A percentile compares a stretch with the other conserved stretches of the same genome.
These are phyloP conservation scores for Clarireedia homoeocarpa DNA, from an alignment of 2,329 filamentous ascomycete species.

Conservation along the genomic window DNA sequence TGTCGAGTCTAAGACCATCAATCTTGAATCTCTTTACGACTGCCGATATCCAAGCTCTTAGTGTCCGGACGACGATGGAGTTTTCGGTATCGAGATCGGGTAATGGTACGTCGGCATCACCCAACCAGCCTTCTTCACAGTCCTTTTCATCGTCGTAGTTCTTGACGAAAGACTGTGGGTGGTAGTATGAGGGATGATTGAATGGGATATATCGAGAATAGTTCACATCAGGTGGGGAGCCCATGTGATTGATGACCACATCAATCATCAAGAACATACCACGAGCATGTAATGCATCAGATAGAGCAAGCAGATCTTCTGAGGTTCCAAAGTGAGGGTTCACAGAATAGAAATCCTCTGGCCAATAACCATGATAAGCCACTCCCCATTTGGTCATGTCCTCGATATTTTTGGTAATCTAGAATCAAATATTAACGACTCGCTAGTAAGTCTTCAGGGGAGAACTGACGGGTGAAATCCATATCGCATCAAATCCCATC, in stretches of 20 bases:
- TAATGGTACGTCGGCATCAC: not conserved
- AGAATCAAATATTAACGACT: not conserved
- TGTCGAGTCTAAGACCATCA: constrained; percentile 42
- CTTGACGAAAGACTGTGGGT: constrained; percentile 22
- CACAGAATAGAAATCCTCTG: constrained; percentile 38
- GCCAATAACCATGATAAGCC: constrained; percentile 39
- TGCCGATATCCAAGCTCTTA: constrained; percentile 29
- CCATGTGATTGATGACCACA: constrained; percentile 33
- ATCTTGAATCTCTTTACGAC: constrained; percentile 37
- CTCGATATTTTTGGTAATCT: constrained; percentile 21
- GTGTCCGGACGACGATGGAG: constrained; percentile 30
- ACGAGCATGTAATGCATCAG: constrained; percentile 46
- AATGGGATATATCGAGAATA: constrained; percentile 15
- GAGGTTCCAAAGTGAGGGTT: constrained; percentile 52
- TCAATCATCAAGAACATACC: constrained; percentile 41
- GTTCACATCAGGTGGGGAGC: constrained; percentile 1
- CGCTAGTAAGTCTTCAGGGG: no score
- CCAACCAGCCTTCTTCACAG: constrained; percentile 8
- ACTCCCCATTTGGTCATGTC: constrained; percentile 31
- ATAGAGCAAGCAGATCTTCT: constrained; percentile 49
- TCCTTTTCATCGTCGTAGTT: constrained; percentile 4
- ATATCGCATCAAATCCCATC: constrained; percentile 30
- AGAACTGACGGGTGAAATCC: constrained; percentile 8
- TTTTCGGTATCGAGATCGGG: constrained; percentile 17
- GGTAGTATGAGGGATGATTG: constrained; percentile 30